Percentiles rank a stretch among this genome's conserved stretches.
Evolutionary conservation across 805 yeast genomes (phyloP).

Genomic region (Wickerhamiella cacticola): DNA sequence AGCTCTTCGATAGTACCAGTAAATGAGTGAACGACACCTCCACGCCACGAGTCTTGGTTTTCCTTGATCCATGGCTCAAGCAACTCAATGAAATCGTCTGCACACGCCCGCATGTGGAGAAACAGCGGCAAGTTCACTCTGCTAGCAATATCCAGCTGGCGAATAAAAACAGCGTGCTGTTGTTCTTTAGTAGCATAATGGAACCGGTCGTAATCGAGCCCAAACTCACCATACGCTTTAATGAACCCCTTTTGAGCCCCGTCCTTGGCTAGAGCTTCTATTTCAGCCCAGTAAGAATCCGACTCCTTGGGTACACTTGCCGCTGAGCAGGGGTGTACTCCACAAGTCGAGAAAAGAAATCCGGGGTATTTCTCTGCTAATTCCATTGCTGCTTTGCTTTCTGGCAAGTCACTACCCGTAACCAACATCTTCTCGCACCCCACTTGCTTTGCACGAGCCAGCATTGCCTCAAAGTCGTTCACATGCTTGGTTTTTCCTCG

Average conservation of each 20-base stretch:
- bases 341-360: slow-evolving; percentile 47
- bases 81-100: slow-evolving; percentile 60
- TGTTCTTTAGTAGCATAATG: slow-evolving; percentile 57
- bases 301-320: slow-evolving; percentile 25
- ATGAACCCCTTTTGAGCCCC: slow-evolving; percentile 45
- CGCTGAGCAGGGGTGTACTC: slow-evolving; percentile 92
- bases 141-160: slow-evolving; percentile 55
- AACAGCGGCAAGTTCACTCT: slow-evolving; percentile 59
- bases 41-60: slow-evolving; percentile 31
- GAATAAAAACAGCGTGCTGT: slow-evolving; percentile 55
- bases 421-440: slow-evolving; percentile 61
- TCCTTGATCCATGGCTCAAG: slow-evolving; percentile 45
- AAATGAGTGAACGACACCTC: slow-evolving; percentile 91
- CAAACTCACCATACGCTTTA: slow-evolving; percentile 88
- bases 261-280: slow-evolving; percentile 38
- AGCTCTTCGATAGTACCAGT: slow-evolving; percentile 70
- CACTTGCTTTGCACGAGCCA: slow-evolving; percentile 51
- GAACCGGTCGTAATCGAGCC: slow-evolving; percentile 85
- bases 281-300: slow-evolving; percentile 34
- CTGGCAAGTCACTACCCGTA: slow-evolving; percentile 70
- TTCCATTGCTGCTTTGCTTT: slow-evolving; percentile 49
- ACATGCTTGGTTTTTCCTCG: slow-evolving; percentile 58
- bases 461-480: slow-evolving; percentile 50
- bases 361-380: slow-evolving; percentile 35
- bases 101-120: slow-evolving; percentile 79